Percentiles rank a stretch among this genome's conserved stretches.
phyloP scores from a whole-genome alignment of 441 rosid genomes.

The Isatis lusitanica region DNA sequence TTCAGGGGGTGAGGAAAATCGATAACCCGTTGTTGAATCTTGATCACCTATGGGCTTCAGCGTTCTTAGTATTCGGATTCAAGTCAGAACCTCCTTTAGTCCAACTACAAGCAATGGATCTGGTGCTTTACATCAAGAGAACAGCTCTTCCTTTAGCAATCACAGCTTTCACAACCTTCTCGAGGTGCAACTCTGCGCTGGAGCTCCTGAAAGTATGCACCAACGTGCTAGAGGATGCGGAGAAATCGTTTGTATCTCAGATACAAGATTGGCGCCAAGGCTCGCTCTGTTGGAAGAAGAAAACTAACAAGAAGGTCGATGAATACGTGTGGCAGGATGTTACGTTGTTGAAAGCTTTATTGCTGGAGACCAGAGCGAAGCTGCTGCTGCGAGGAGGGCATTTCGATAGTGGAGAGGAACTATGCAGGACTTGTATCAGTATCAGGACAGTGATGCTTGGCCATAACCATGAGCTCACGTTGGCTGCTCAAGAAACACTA shows the following conservation, averaged over 20 bases:
- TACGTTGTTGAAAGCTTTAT: conserved; percentile 73
- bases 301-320: conserved; percentile 58
- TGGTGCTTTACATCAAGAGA: conserved; percentile 78
- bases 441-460: conserved; percentile 94
- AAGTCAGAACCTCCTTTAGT: conserved; percentile 82
- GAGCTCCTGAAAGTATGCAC: conserved; percentile 91
- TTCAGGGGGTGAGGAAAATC: conserved; percentile 62
- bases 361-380: conserved; percentile 88
- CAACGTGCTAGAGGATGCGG: conserved; percentile 84
- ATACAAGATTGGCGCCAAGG: conserved; percentile 84
- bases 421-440: conserved; percentile 86
- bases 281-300: conserved; percentile 86
- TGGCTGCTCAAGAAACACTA: conserved; percentile 91
- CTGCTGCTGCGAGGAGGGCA: conserved; percentile 85
- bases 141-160: conserved; percentile 89
- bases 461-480: conserved; percentile 74
- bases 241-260: conserved; percentile 86
- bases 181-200: conserved; percentile 82
- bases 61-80: conserved; percentile 89
- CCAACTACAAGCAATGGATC: conserved; percentile 71
- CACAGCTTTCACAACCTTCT: conserved; percentile 73
- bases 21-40: conserved; percentile 52
- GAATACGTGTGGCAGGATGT: conserved; percentile 94
- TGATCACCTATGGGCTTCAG: conserved; percentile 88
- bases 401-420: conserved; percentile 82